Base-by-base conservation (phyloP, 495 filamentous ascomycete genomes). In the Neohortaea acidophila region DNA sequence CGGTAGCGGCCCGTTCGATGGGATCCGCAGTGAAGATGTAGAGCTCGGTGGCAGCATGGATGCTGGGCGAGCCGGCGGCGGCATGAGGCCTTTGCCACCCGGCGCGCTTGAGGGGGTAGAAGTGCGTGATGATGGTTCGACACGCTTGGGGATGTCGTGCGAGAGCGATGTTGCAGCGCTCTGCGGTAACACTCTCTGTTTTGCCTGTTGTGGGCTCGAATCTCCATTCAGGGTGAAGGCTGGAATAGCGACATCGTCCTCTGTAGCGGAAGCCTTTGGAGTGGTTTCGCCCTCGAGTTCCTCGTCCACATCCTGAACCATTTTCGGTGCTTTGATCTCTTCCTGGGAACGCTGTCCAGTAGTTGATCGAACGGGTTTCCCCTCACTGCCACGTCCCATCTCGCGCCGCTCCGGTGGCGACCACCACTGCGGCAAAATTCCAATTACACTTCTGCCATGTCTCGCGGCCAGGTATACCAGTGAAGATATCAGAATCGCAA, bases 1-100 rank as follows among this genome's bases (percentile, higher is more conserved):
- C 50, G 40, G 60, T 55, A 67, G 17, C 41, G 66, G 50, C 32
- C 63, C 54, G 35, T 54, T 49, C 13, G 57, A 48, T 18, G 64
- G 61, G 8, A 58, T 49, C 28, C 60, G 64, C 28, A 65, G 46
- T 19, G 55, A 56, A 6, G 57, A 51, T n/a, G 59, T 56, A 28
- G 56, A 22, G 28, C 47, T 50, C n/a, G 42, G 35, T 13, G 45
- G 32, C 21, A 27, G 26, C 12, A 21, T 10, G 11, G n/a, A 9
- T 22, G 47, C 10, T 25, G 36, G 26, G 19, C 46, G 41, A 3
- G 36, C 1, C 1, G 46, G 46, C 11, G 41, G 41, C 11, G 46
- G 32, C 46, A 45, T 44, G 6, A 41, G 11, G 9, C 5, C 11
- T 15, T 22, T 13, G 17, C 3, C 14, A 14, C 14, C n/a, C 11